Base-by-base conservation (phyloP, 2,329 filamentous ascomycete species). In the Domatiomyces catenatus region DNA sequence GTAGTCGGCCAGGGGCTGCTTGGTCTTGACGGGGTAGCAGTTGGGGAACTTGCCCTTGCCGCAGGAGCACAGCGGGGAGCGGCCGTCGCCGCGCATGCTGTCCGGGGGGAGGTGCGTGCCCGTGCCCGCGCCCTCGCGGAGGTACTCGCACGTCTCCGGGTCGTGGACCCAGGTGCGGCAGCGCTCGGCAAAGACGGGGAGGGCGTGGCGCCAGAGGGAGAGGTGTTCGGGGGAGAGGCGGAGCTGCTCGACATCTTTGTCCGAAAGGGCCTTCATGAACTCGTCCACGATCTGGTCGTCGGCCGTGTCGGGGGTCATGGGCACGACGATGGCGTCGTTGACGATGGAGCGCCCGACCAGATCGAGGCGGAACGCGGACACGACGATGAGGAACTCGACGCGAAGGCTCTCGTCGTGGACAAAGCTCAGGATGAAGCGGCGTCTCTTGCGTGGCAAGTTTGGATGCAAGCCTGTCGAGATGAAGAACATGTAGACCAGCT, bases 81-180 rank as follows among this genome's bases (percentile, higher is more conserved):
- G 28, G 20, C 55, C 57, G n/a, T 39, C 32, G 12, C 10, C 32
- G 12, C 15, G 32, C 32, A 39, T 39, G 32, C 43, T 17, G 8
- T 58, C 59, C 5, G 54, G 43, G 1, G 61, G 60, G 2, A 65
- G 44, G n/a, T n/a, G n/a, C 1, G 59, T 60, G n/a, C n/a, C n/a
- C 24, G 59, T 61, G 6, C 64, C 59, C n/a, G 54, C 48, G 15
- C 50, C 47, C 4, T 50, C 32, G 2, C 5, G 20, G 3, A 32
- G 49, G 52, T 67, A 68, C 46, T 63, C 59, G 54, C 69, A 71
- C 3, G 32, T 39, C 32, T 53, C 51, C 1, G 54, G 8, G 10
- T 50, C 50, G 51, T 71, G 69, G 20, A 58, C 55, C 67, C 67
- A 70, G 6, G 52, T 52, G 6, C 67, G 61, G 49, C 67, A 69